phyloP scores from a whole-genome alignment of 805 yeast genomes.

The Alloascoidea africana region DNA sequence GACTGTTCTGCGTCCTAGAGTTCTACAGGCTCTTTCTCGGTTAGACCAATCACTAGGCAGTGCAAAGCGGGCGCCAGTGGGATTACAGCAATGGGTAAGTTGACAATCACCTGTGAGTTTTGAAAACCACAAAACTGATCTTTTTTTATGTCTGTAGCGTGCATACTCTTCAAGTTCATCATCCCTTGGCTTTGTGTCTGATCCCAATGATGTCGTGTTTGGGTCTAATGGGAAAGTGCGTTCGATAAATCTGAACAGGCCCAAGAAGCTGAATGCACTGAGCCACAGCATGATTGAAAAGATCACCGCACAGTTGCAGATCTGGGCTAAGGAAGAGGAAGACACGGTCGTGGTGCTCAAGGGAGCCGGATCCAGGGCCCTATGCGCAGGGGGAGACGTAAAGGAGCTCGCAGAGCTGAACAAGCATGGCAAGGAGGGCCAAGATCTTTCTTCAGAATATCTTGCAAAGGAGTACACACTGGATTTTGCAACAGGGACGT shows the following conservation, averaged over 20 bases:
- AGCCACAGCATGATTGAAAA: conserved; percentile 59
- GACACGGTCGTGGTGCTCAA: conserved; percentile 55
- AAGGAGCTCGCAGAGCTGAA: conserved; percentile 45
- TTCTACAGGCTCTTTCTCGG: too few relatives aligned
- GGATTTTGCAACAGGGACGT: conserved; percentile 66
- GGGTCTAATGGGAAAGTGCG: conserved; percentile 49
- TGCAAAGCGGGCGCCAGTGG: too few relatives aligned
- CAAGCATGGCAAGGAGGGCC: conserved; percentile 18
- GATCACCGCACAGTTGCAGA: conserved; percentile 58
- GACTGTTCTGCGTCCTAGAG: too few relatives aligned
- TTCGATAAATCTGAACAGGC: conserved; percentile 62
- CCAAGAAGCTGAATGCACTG: conserved; percentile 73
- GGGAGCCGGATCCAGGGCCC: conserved; percentile 46
- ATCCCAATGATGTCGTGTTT: conserved; percentile 46
- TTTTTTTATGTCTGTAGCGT: too few relatives aligned
- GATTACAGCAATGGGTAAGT: too few relatives aligned
- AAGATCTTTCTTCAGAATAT: conserved; percentile 37
- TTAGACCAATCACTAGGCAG: too few relatives aligned
- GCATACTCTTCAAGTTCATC: too few relatives aligned
- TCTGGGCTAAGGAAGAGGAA: conserved; percentile 55
- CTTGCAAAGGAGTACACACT: conserved; percentile 73
- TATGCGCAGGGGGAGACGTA: conserved; percentile 97
- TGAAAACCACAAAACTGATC: too few relatives aligned
- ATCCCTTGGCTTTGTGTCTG: too few relatives aligned
- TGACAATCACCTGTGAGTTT: too few relatives aligned